phyloP scores from a whole-genome alignment of 2,329 filamentous ascomycete species.

The Botrytis pseudocinerea region DNA sequence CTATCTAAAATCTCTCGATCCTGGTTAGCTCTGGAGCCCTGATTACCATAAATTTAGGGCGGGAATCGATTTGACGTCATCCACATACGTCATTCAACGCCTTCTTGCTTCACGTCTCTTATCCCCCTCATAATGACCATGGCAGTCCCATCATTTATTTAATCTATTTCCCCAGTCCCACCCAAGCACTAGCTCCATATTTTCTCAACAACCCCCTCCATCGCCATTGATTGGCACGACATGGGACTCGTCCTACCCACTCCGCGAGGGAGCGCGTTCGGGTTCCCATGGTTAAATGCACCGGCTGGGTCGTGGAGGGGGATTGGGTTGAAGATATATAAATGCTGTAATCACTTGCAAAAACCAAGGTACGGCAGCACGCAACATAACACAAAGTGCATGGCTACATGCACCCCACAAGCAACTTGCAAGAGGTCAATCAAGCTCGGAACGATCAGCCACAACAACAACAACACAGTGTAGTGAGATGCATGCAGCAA shows the following conservation, averaged over 20 bases:
- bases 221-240: background rate
- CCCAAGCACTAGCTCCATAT: background rate
- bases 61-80: background rate
- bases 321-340: background rate
- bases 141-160: background rate
- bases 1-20: background rate
- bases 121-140: background rate
- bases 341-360: background rate
- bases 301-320: background rate
- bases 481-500: background rate
- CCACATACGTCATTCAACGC: background rate
- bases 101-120: background rate
- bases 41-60: background rate
- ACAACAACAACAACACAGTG: background rate
- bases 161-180: constrained; percentile 5
- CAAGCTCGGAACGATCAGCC: background rate
- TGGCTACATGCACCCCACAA: background rate
- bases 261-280: background rate
- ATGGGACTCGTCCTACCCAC: background rate
- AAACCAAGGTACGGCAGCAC: background rate
- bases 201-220: background rate
- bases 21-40: background rate
- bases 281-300: background rate
- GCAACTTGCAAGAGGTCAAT: background rate
- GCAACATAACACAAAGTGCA: background rate